Base-by-base conservation (phyloP, 2,329 filamentous ascomycete genomes). In the Chaetothyriales sp. region DNA sequence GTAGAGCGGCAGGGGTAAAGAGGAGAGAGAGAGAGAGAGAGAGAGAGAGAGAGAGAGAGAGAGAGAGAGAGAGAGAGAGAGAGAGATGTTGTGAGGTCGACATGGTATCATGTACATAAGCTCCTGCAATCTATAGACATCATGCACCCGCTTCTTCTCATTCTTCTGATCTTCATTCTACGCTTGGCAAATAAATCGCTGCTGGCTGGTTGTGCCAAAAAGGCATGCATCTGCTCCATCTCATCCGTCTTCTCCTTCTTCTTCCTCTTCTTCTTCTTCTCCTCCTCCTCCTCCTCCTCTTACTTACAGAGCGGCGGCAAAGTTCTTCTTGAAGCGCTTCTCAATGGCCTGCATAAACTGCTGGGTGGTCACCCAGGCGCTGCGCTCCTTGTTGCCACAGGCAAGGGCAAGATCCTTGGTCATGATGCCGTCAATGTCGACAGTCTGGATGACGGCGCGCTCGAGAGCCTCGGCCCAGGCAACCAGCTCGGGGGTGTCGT, bases 321-420 rank as follows among this genome's bases (percentile, higher is more conserved):
- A 73, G 60, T 80, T 80, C 57, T 73, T 73, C 80, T 90, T 89
- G 73, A 98, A 77, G 64, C 88, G 77, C 70, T 80, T 82, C 81
- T 96, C 90, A 48, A 96, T 90, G 43, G 90, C 90, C 64, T 84
- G 79, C 65, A 98, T 73, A 74, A 96, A 98, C 73, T 94, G 84
- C 60, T 76, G 79, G 52, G 90, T 96, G 49, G 88, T 95, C 60
- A 94, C 92, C 72, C 89, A 96, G 65, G 86, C 83, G 62, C 79
- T 79, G 59, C 86, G 79, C 55, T 79, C 83, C 62, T 83, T 88
- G 77, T 89, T 89, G 63, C 92, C 92, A 67, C 86, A 92, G 47
- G 89, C 85, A 53, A 96, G 79, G n/a, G 92, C 92, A 62, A 98
- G 73, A 70, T 98, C 92, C 81, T 98, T 98, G 69, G 92, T 98